phyloP scores from a whole-genome alignment of 129 eudicot species.

The Escallonia rubra region DNA sequence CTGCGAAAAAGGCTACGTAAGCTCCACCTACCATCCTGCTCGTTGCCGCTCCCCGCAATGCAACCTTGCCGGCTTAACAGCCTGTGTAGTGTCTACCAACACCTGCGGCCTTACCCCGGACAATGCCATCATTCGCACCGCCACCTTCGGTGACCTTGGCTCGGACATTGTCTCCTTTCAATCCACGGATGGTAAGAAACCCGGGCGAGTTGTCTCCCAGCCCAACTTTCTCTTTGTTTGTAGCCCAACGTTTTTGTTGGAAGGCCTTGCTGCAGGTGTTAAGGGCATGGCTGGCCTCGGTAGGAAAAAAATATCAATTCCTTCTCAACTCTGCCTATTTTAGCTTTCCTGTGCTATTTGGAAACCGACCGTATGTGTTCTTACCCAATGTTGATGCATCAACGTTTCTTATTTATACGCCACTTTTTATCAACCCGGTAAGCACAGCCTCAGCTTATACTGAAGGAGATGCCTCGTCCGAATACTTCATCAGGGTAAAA shows the following conservation, averaged over 20 bases:
- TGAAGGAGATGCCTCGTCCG: not conserved
- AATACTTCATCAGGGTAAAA: constrained; percentile 14
- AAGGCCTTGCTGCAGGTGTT: constrained; percentile 32
- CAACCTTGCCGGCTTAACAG: constrained; percentile 10
- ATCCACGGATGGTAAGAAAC: constrained; percentile 22
- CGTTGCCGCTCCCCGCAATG: constrained; percentile 17
- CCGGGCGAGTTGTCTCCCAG: not conserved
- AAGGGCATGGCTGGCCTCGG: constrained; percentile 44
- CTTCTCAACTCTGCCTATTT: constrained; percentile 29
- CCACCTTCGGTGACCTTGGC: constrained; percentile 18
- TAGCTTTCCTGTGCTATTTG: constrained; percentile 11
- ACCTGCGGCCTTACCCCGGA: constrained; percentile 25
- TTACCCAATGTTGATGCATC: not conserved
- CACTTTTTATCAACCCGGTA: constrained; percentile 4
- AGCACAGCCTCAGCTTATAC: not conserved
- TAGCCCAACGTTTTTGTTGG: constrained; percentile 4
- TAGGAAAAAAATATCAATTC: constrained; percentile 22
- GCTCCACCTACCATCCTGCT: constrained; percentile 18
- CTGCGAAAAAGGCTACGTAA: constrained; percentile 22
- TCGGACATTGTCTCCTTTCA: constrained; percentile 18
- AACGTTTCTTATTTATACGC: constrained; percentile 25
- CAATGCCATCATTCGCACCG: constrained; percentile 7
- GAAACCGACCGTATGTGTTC: constrained; percentile 9
- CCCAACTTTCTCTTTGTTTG: constrained; percentile 16
- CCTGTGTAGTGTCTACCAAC: constrained; percentile 11